Conservation (phyloP, 306 rosid species). For the Datisca glomerata region DNA sequence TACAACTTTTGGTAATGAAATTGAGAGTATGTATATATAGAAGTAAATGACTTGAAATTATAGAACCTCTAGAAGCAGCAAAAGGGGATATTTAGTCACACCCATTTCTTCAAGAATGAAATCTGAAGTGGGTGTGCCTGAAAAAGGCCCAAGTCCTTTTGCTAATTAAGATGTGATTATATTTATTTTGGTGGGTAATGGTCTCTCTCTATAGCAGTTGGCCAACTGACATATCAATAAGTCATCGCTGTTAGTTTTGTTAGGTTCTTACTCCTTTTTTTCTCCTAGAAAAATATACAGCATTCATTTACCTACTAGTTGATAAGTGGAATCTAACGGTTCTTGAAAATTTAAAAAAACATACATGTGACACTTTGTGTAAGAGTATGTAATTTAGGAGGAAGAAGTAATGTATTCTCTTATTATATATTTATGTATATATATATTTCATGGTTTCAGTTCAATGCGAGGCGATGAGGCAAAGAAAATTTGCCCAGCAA, state of each 20-base stretch:
- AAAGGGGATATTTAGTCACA: slow-evolving; percentile 4
- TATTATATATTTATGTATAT: too few species aligned
- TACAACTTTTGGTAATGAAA: neutral
- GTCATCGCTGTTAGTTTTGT: too few species aligned
- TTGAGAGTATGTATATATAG: neutral
- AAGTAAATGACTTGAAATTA: too few species aligned
- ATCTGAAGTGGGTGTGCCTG: slow-evolving; percentile 7
- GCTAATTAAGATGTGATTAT: slow-evolving; percentile 1
- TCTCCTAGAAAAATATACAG: too few species aligned
- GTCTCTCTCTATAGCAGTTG: slow-evolving; percentile 27
- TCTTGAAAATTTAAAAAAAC: too few species aligned
- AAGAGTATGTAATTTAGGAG: too few species aligned
- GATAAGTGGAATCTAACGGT: too few species aligned
- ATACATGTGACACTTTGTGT: too few species aligned
- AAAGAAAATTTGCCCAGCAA: slow-evolving; percentile 64
- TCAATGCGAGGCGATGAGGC: slow-evolving; percentile 97
- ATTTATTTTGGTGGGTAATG: slow-evolving; percentile 20
- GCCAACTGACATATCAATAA: slow-evolving; percentile 35
- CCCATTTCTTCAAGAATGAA: slow-evolving; percentile 26
- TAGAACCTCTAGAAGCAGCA: too few species aligned
- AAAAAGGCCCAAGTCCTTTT: neutral
- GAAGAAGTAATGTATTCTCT: too few species aligned
- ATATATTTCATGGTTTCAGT: slow-evolving; percentile 25
- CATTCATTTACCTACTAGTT: too few species aligned
- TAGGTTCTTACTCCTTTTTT: too few species aligned